Percentiles rank a stretch among this genome's conserved stretches.
Conservation (phyloP, 116 monocot species). For the Papilionanthe hybrid region DNA sequence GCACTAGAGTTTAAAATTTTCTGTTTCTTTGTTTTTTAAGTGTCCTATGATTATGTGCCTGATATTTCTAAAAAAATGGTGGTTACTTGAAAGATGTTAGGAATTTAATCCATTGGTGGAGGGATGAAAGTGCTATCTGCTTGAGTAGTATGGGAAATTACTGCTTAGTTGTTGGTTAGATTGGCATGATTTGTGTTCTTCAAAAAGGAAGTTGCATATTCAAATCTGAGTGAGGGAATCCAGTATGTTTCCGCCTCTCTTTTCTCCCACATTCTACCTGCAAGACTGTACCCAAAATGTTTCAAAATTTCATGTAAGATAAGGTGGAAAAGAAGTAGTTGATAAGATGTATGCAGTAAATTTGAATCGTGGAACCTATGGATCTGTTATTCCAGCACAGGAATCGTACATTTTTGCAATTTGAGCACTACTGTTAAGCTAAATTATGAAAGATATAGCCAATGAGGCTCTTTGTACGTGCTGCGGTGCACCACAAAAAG, state of each 20-base stretch:
- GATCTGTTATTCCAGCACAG: neutral
- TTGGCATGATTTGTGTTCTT: neutral
- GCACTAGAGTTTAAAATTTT: neutral
- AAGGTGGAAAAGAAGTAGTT: no score
- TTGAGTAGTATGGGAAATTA: neutral
- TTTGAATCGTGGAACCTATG: neutral
- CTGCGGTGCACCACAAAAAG: neutral
- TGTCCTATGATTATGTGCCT: neutral
- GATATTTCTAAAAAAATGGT: neutral
- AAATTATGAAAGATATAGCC: neutral
- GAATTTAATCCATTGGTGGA: neutral
- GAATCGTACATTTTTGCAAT: neutral
- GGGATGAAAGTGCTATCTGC: neutral
- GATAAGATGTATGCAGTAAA: no score
- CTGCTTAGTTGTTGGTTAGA: neutral
- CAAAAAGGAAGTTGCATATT: neutral
- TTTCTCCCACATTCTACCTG: neutral
- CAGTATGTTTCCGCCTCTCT: no score
- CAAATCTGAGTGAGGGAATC: neutral
- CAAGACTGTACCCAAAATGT: neutral
- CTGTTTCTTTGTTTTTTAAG: neutral
- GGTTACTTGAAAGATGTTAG: neutral
- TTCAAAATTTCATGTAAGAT: no score
- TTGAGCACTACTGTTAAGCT: neutral
- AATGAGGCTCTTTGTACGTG: neutral